Base-by-base conservation (phyloP, 2,329 filamentous ascomycete species). In the Amphichorda felina region DNA sequence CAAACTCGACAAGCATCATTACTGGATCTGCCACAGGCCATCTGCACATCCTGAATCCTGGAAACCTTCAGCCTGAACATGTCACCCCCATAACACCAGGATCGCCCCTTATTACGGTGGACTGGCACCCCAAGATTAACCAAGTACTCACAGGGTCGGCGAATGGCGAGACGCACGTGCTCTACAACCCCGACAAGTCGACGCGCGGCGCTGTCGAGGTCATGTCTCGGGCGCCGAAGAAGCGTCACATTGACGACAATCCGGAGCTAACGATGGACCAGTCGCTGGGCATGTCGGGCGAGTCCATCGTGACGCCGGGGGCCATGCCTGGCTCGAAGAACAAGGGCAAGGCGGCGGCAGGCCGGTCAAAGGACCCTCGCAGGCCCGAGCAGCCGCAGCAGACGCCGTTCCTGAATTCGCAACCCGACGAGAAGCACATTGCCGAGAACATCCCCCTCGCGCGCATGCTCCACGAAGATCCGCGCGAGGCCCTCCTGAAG, bases 61-160 rank as follows among this genome's bases (percentile, higher is more conserved):
- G 87, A 27, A 96, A 93, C 34, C 68, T 98, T 38, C 79, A 73
- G 39, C 70, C 88, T 2, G 88, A 95, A 53, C 75, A 86, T 21
- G 77, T 89, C 38, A 94, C 89, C 3, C 81, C 85, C 3, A 76
- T 98, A n/a, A 95, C 89, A 0, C 80, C 86, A 1, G 82, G 81
- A 11, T 83, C 79, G 5, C 74, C 89, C 1, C 63, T 98, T 8
- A 83, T 96, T 41, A 78, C 79, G 2, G 85, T 94, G 18, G 67
- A 83, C 42, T 98, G 91, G 91, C 89, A 98, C 50, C 71, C 82
- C 15, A 94, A 87, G 57, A 76, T 98, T 51, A 96, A 98, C 54
- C 91, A 98, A 53, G 94, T 98, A 49, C 60, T 96, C 43, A 94
- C 89, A 8, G 89, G 88, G 39, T 95, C 89, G 31, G 86, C 86